Percentiles rank a stretch among this genome's conserved stretches.
phyloP scores from a whole-genome alignment of 2,329 filamentous ascomycete species.

The Talaromyces islandicus region DNA sequence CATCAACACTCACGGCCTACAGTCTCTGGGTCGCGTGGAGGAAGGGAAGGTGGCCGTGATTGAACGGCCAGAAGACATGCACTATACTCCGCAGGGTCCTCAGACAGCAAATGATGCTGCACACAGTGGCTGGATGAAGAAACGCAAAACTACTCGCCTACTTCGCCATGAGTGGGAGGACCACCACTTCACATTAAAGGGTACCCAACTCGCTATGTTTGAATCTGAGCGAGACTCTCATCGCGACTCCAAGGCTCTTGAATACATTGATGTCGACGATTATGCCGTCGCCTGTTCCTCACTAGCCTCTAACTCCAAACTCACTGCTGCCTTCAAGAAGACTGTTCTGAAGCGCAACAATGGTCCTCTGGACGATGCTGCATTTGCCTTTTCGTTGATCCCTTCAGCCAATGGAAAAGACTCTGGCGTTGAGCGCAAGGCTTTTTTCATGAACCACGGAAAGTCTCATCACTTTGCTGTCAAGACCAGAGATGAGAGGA shows the following conservation, averaged over 20 bases:
- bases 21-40: no score
- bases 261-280: slow-evolving; percentile 33
- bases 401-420: slow-evolving; percentile 41
- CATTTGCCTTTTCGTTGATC: slow-evolving; percentile 39
- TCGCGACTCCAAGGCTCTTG: slow-evolving; percentile 21
- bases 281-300: slow-evolving; percentile 59
- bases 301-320: slow-evolving; percentile 68
- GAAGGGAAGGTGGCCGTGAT: no score
- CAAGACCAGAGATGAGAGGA: slow-evolving; percentile 76
- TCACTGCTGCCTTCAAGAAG: slow-evolving; percentile 75
- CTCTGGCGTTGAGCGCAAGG: slow-evolving; percentile 40
- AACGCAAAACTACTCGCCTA: slow-evolving; percentile 82
- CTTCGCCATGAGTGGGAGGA: slow-evolving; percentile 92
- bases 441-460: slow-evolving; percentile 43
- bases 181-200: slow-evolving; percentile 80
- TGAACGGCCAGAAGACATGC: no score
- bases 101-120: slow-evolving; percentile 46
- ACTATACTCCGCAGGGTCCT: not conserved
- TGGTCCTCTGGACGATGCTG: slow-evolving; percentile 21
- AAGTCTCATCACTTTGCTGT: slow-evolving; percentile 96
- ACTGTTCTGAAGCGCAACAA: slow-evolving; percentile 42
- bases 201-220: slow-evolving; percentile 53
- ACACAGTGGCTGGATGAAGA: slow-evolving; percentile 87
- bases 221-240: slow-evolving; percentile 20
- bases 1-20: no score